phyloP scores from a whole-genome alignment of 345 rosid species.

The Capsella bursapastoris region DNA sequence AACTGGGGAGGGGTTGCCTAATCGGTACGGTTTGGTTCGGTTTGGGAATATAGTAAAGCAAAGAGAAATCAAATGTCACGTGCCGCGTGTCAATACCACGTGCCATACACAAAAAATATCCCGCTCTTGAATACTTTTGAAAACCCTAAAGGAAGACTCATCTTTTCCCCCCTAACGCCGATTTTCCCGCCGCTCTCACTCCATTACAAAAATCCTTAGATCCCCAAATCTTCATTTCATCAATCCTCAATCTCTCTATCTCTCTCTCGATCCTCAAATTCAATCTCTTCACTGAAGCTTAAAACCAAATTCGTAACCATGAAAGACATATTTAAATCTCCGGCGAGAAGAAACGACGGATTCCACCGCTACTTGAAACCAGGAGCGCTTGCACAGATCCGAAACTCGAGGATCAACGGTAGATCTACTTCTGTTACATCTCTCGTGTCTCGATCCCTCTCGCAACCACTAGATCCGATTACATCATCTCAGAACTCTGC shows the following conservation, averaged over 20 bases:
- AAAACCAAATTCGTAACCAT: not conserved
- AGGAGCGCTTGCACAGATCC: conserved; percentile 67
- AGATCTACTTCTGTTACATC: conserved; percentile 47
- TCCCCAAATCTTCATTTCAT: not conserved
- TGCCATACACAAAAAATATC: conserved; percentile 18
- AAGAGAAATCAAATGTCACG: not conserved
- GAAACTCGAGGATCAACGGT: conserved; percentile 60
- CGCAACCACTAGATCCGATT: conserved; percentile 14
- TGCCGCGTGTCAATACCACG: conserved; percentile 14
- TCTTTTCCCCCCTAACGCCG: conserved; percentile 30
- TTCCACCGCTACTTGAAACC: conserved; percentile 63
- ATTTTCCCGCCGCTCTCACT: conserved; percentile 54
- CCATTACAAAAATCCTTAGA: conserved; percentile 31
- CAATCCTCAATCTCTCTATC: conserved; percentile 6
- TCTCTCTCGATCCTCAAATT: not conserved
- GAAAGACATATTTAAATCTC: conserved; percentile 51
- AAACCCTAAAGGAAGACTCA: conserved; percentile 34
- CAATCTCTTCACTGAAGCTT: not conserved
- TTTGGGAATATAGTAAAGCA: no score
- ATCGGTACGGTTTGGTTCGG: no score
- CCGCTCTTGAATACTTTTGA: conserved; percentile 37
- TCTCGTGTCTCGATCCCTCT: conserved; percentile 5
- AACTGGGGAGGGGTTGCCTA: no score
- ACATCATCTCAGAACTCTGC: conserved; percentile 13
- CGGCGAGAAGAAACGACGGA: conserved; percentile 44